A percentile compares a stretch with the other conserved stretches of the same genome.
Conservation (phyloP, 2,329 filamentous ascomycete genomes). For the Fusarium miscanthi region DNA sequence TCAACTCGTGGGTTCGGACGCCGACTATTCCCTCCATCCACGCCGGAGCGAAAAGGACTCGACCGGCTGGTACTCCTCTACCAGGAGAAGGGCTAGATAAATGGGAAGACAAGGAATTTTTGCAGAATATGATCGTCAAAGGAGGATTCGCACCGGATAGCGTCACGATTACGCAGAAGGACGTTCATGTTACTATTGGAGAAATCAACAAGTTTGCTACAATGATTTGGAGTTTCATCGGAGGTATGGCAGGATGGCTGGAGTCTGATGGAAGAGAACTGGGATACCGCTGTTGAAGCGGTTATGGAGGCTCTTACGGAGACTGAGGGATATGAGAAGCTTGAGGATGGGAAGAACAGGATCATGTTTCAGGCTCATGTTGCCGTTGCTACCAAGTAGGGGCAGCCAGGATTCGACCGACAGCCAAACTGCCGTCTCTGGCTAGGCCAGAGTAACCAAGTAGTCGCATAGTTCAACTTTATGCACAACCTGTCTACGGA, state of each 20-base stretch:
- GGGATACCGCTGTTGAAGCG: neutral
- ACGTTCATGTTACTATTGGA: slow-evolving; percentile 1
- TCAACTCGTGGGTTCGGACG: slow-evolving; percentile 3
- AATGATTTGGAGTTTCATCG: slow-evolving; percentile 21
- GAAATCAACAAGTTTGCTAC: neutral
- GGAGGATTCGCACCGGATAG: accelerated
- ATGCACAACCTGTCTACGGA: too few species aligned
- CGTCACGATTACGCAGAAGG: neutral
- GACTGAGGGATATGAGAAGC: neutral
- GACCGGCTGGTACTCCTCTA: neutral
- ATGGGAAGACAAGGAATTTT: neutral
- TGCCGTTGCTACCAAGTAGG: neutral
- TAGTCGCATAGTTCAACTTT: too few species aligned
- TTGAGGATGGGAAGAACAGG: neutral
- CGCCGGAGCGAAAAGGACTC: neutral
- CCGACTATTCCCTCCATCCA: slow-evolving; percentile 1
- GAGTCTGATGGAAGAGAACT: slow-evolving; percentile 13
- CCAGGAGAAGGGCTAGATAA: neutral
- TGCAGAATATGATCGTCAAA: accelerated
- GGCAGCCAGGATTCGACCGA: accelerated
- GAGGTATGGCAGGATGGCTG: slow-evolving; percentile 14
- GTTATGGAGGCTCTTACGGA: neutral
- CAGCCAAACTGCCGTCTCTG: too few species aligned
- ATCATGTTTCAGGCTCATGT: slow-evolving; percentile 15
- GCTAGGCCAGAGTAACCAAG: accelerated